Evolutionary conservation across 305 asterid genomes (phyloP).

Genomic region (Coffea humblotiana): DNA sequence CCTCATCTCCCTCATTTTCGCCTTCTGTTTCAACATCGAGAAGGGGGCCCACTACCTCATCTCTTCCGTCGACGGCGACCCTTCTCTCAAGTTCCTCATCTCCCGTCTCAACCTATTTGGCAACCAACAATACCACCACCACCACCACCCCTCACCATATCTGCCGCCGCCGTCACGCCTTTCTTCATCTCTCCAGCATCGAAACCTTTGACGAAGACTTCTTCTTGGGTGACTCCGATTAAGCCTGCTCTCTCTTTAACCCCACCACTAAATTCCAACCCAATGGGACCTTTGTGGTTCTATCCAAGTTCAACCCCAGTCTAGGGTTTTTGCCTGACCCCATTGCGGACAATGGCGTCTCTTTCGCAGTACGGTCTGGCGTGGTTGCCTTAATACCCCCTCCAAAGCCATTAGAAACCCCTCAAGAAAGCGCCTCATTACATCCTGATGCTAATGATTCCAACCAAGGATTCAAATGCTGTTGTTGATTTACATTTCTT

Average conservation of each 20-base stretch:
- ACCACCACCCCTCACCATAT: slow-evolving; percentile 38
- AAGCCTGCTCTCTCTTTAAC: slow-evolving; percentile 65
- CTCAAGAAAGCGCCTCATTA: slow-evolving; percentile 11
- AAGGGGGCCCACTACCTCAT: slow-evolving; percentile 71
- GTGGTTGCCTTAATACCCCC: slow-evolving; percentile 46
- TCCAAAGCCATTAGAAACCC: slow-evolving; percentile 36
- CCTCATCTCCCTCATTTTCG: slow-evolving; percentile 63
- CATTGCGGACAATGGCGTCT: slow-evolving; percentile 50
- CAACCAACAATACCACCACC: slow-evolving; percentile 33
- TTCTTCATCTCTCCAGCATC: slow-evolving; percentile 47
- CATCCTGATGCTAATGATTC: slow-evolving; percentile 17
- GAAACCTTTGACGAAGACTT: slow-evolving; percentile 82
- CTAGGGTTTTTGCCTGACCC: slow-evolving; percentile 48
- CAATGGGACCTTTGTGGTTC: slow-evolving; percentile 47
- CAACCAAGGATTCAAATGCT: slow-evolving; percentile 19
- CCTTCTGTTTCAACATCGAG: slow-evolving; percentile 80
- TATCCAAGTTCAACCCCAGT: slow-evolving; percentile 43
- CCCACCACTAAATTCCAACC: slow-evolving; percentile 40
- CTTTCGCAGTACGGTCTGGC: slow-evolving; percentile 49
- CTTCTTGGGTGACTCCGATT: slow-evolving; percentile 82
- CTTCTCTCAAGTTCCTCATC: slow-evolving; percentile 70
- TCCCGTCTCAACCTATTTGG: slow-evolving; percentile 69
- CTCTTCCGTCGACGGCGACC: slow-evolving; percentile 67
- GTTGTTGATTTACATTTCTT: slow-evolving; percentile 66
- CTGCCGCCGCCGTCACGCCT: slow-evolving; percentile 56